These are phyloP conservation scores for Mollisia scopiformis DNA, from an alignment of 2,329 filamentous ascomycete genomes.

Conservation along the genomic window DNA sequence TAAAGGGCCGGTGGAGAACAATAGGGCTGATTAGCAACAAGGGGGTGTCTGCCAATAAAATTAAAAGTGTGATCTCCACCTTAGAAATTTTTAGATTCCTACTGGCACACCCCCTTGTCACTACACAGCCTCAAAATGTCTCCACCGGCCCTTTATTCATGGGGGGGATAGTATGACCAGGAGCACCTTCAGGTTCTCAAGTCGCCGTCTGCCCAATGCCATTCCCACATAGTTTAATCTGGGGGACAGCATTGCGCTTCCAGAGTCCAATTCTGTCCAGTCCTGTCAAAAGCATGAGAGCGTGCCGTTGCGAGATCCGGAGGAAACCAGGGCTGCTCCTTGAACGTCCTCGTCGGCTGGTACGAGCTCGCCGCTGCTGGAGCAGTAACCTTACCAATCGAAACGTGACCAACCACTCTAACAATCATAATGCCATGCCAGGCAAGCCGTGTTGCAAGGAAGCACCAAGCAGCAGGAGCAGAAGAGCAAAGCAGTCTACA, in stretches of 20 bases:
- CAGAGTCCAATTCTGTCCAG: neutral
- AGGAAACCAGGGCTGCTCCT: neutral
- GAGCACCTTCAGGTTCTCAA: neutral
- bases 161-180: too few species aligned
- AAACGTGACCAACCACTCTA: neutral
- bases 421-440: neutral
- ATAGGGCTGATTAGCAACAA: too few species aligned
- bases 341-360: neutral
- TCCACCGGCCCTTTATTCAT: too few species aligned
- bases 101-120: too few species aligned
- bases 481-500: neutral
- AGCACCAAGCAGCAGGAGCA: neutral
- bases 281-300: neutral
- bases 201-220: neutral
- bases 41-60: too few species aligned
- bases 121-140: too few species aligned
- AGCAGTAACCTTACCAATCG: neutral
- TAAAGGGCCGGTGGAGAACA: too few species aligned
- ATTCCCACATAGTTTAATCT: neutral
- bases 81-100: too few species aligned
- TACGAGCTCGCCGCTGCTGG: too few species aligned
- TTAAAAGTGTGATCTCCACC: too few species aligned
- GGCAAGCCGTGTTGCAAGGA: neutral
- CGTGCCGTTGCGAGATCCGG: slow-evolving; percentile 28
- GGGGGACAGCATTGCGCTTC: neutral